A percentile compares a stretch with the other conserved stretches of the same genome.
Evolutionary conservation across 2,329 filamentous ascomycete species (phyloP).

Genomic region (Fusarium sp.): DNA sequence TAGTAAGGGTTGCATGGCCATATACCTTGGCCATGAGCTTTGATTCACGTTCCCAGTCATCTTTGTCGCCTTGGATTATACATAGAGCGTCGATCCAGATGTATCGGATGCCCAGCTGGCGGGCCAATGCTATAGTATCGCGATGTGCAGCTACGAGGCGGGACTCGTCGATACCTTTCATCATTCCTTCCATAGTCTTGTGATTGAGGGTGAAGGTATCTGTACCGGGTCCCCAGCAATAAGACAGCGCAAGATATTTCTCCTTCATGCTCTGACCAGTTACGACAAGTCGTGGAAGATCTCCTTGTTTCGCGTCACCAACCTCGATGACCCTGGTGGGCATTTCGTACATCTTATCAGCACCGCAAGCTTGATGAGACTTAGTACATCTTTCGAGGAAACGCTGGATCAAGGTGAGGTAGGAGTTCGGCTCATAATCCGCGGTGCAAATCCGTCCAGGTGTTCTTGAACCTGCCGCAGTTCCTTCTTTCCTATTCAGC

Average conservation of each 20-base stretch:
- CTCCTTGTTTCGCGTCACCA: not conserved
- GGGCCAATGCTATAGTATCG: not conserved
- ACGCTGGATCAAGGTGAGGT: not conserved
- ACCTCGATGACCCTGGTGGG: constrained; percentile 10
- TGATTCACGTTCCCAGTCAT: constrained; percentile 1
- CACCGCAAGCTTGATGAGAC: not conserved
- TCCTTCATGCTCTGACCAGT: not conserved
- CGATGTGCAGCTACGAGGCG: not conserved
- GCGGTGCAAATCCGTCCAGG: not conserved
- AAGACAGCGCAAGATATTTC: constrained; percentile 1
- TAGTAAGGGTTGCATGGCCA: not conserved
- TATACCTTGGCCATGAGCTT: not conserved
- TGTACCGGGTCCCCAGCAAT: constrained; percentile 17
- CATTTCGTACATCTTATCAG: not conserved
- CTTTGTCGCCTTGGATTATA: not conserved
- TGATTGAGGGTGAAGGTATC: constrained; percentile 8
- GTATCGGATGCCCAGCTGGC: not conserved
- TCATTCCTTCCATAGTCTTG: not conserved
- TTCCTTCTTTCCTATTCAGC: not conserved
- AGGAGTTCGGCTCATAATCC: not conserved
- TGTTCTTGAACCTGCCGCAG: not conserved
- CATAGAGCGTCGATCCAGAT: constrained; percentile 9
- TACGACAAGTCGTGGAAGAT: not conserved
- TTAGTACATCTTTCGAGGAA: not conserved
- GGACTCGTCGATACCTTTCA: not conserved